phyloP scores from a whole-genome alignment of 1,284 basidiomycete genomes.

The Boletus smithii region DNA sequence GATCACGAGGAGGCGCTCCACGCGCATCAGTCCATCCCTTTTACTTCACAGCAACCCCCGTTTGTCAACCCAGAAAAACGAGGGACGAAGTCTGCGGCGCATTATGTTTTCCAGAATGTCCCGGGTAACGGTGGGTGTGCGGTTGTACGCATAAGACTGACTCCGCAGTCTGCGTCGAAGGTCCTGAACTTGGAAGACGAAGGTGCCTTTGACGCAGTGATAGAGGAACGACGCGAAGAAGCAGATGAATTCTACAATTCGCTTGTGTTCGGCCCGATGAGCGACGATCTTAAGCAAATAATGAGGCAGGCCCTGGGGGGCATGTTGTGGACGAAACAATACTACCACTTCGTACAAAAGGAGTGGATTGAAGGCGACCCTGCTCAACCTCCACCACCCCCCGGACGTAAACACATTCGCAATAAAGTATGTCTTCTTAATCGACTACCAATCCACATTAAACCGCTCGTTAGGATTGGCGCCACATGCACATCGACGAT shows the following conservation, averaged over 20 bases:
- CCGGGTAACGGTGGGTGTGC: conserved; percentile 91
- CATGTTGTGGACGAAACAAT: conserved; percentile 99
- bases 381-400: conserved; percentile 90
- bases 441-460: neutral
- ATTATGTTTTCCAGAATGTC: conserved; percentile 86
- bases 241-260: conserved; percentile 94
- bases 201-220: conserved; percentile 80
- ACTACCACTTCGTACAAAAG: conserved; percentile 93
- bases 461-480: conserved; percentile 68
- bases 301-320: conserved; percentile 96
- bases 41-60: conserved; percentile 45
- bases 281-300: conserved; percentile 91
- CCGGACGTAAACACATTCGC: conserved; percentile 81
- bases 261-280: conserved; percentile 78
- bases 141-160: conserved; percentile 93
- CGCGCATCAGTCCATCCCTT: conserved; percentile 38
- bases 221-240: conserved; percentile 88
- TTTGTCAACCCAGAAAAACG: conserved; percentile 87
- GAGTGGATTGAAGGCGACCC: conserved; percentile 96
- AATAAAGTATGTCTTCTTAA: conserved; percentile 57
- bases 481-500: conserved; percentile 92
- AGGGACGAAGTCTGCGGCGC: conserved; percentile 92
- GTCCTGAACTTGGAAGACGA: conserved; percentile 87
- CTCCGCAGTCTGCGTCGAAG: conserved; percentile 69
- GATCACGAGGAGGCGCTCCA: conserved; percentile 35